Base-by-base conservation (phyloP, 2,329 filamentous ascomycete genomes). In the Cordyceps javanica region DNA sequence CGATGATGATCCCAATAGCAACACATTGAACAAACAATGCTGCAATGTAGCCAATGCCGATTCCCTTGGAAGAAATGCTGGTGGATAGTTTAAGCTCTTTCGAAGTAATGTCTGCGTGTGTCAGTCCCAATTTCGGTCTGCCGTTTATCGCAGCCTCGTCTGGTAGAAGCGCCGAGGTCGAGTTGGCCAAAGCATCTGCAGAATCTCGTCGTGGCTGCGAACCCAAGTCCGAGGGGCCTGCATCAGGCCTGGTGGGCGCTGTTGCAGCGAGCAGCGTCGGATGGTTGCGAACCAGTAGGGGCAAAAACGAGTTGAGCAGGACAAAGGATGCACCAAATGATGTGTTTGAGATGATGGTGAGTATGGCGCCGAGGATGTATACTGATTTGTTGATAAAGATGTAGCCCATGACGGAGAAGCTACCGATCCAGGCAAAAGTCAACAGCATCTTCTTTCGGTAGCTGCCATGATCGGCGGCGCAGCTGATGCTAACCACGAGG, bases 301-400 rank as follows among this genome's bases (percentile, higher is more conserved):
- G 94, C 44, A 99, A 77, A 67, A 97, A 99, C 0, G 92, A 96
- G 73, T 99, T 99, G 46, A 99, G 77, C 13, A 99, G 80, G 3
- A 99, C 94, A 70, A 96, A 97, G 0, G 91, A 96, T 16, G 92
- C 91, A 23, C 94, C 94, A 68, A 97, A 96, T 45, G 91, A 93
- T 1, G 91, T 95, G 70, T 97, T 97, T 36, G 92, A 89, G 51
- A 97, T 77, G 62, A 97, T 90, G 30, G 94, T 92, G 60, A 96
- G 79, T 2, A 97, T 63, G 3, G 89, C 90, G 45, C 89, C 93
- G 11, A 97, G 72, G 3, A 96, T 68, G 68, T 96, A 97, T 10
- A 90, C 77, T 45, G 82, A 80, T 28, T 90, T 87, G 41, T 82
- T 81, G 55, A 97, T 80, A 26, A 88, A 86, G 50, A 99, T 81